Conservation (phyloP, 2,329 filamentous ascomycete genomes). For the Calonectria pseudoturangicola region DNA sequence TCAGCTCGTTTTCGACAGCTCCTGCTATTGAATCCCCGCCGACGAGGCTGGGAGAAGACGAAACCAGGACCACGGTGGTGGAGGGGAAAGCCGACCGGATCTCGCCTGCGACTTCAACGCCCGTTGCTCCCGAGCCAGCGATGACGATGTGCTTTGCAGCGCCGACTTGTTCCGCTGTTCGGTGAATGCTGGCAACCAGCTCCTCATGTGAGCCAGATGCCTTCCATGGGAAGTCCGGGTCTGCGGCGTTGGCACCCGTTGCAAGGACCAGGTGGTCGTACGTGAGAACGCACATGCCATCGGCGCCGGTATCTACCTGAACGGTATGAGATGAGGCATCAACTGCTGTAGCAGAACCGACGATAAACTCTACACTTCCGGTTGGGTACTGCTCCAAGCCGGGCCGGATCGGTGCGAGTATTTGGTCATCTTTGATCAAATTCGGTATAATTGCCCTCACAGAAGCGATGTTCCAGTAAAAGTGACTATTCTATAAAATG, state of each 20-base stretch:
- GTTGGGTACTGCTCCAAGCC: conserved; percentile 71
- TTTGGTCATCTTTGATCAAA: conserved; percentile 68
- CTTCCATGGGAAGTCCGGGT: conserved; percentile 71
- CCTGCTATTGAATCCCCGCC: conserved; percentile 65
- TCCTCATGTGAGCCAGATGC: conserved; percentile 68
- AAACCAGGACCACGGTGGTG: conserved; percentile 70
- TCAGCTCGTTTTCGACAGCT: conserved; percentile 69
- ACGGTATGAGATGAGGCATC: conserved; percentile 64
- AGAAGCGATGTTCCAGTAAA: conserved; percentile 76
- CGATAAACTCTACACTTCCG: conserved; percentile 70
- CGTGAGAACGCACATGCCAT: conserved; percentile 44
- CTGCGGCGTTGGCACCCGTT: conserved; percentile 69
- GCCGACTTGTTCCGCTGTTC: conserved; percentile 63
- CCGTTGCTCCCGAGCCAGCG: conserved; percentile 74
- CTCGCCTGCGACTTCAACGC: conserved; percentile 74
- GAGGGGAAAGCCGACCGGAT: conserved; percentile 70
- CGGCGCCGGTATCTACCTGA: conserved; percentile 58
- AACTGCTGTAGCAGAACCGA: conserved; percentile 68
- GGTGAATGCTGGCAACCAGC: conserved; percentile 62
- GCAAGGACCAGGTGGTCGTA: conserved; percentile 77
- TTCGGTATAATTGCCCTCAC: conserved; percentile 73
- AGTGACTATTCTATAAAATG: conserved; percentile 69
- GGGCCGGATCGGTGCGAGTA: conserved; percentile 69
- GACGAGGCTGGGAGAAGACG: conserved; percentile 63
- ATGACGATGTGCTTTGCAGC: conserved; percentile 72